Evolutionary conservation across 1,284 basidiomycete genomes (phyloP), one percentile per base, ranked within the genome.

Genomic region (Austroboletus niveus): DNA sequence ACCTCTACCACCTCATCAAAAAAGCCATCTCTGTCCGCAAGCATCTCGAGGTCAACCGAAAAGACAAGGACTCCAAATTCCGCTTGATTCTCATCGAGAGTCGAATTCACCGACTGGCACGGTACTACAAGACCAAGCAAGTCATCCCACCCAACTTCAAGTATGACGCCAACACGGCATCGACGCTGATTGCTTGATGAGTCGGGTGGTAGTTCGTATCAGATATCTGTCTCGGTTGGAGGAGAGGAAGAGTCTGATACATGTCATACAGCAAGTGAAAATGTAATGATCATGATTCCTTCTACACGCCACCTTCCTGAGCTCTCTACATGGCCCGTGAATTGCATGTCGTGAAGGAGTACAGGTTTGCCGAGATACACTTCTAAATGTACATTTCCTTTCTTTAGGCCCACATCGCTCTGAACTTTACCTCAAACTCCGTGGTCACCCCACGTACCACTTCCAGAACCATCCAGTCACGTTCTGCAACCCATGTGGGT

Each of bases 1-100:
- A 98, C 84, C 89, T 98, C 57, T 98, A 94, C 90, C 89, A 94
- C 85, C 88, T 98, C 74, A 90, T 98, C 84, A 98, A 98, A 89
- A 98, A 98, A 87, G 96, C 96, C 72, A 95, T 98, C 72, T 83
- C 92, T 63, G 93, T 99, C 71, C 94, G 96, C 78, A 98, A 98
- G 85, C 96, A 98, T 79, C 86, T 99, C 65, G 94, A 98, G 78
- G 83, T 85, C 68, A 98, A 98, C 92, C 89, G 96, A 72, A 97
- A 95, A 76, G 96, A 98, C 84, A 94, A 92, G 82, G 94, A 89
- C 76, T 94, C 92, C 77, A 98, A 98, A 81, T 98, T 98, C 85
- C 89, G 92, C 72, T 85, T 96, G 69, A 95, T 96, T 80, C 80
- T 98, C 65, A 96, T 98, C 80, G 96, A 99, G 84, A 97, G 94